phyloP scores from a whole-genome alignment of 805 yeast species.

The Saccharomycopsis schoenii region DNA sequence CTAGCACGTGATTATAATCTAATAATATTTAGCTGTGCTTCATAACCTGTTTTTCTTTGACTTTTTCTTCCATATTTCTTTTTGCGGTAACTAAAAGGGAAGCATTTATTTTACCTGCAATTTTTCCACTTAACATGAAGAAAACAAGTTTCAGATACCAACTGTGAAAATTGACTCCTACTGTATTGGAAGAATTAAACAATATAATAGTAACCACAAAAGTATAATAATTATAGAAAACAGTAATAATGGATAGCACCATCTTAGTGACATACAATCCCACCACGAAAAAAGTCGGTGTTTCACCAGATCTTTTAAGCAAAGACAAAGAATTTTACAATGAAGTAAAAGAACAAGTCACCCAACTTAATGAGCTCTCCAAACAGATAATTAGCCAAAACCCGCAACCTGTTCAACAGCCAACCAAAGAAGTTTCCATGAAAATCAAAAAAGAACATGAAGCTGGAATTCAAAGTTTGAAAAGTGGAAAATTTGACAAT shows the following conservation, averaged over 20 bases:
- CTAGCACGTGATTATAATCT: not conserved
- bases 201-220: too few relatives aligned
- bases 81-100: too few relatives aligned
- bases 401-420: conserved; percentile 48
- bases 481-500: conserved; percentile 43
- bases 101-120: too few relatives aligned
- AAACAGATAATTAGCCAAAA: conserved; percentile 34
- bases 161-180: not conserved
- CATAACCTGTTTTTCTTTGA: not conserved
- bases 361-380: conserved; percentile 27
- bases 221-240: not conserved
- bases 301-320: not conserved
- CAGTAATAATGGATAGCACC: not conserved
- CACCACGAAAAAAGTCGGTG: not conserved
- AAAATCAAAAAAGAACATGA: conserved; percentile 59
- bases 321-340: not conserved
- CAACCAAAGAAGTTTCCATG: conserved; percentile 43
- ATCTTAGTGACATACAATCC: not conserved
- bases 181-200: too few relatives aligned
- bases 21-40: not conserved
- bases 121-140: too few relatives aligned
- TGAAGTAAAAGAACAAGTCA: conserved; percentile 25
- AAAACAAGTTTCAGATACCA: not conserved
- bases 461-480: conserved; percentile 49
- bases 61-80: too few relatives aligned